Conservation (phyloP, 192 early-diverging fungal species). For the Backusella liffmaniae region DNA sequence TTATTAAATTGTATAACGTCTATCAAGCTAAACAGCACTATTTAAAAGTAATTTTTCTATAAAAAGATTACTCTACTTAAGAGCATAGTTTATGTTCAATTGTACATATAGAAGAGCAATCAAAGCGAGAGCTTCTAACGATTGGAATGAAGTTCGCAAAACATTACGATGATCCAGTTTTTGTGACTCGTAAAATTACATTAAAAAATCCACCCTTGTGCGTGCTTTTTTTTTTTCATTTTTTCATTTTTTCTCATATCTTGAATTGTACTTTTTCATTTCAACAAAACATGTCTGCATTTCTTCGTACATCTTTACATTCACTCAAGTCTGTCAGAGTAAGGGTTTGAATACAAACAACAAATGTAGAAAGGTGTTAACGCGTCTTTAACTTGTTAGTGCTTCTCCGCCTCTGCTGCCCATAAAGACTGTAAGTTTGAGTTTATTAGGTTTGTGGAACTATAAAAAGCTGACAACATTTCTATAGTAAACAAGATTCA, state of each 20-base stretch:
- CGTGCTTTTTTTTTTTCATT: neutral
- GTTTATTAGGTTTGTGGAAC: neutral
- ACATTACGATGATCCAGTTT: neutral
- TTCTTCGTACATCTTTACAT: constrained; percentile 5
- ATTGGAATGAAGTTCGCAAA: no score
- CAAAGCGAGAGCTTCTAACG: no score
- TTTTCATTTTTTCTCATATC: neutral
- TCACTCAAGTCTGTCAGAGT: constrained; percentile 19
- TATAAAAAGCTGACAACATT: neutral
- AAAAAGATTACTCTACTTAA: no score
- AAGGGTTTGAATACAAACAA: neutral
- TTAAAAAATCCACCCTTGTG: neutral
- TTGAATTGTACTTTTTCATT: neutral
- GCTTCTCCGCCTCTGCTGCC: constrained; percentile 21
- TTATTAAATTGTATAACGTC: no score
- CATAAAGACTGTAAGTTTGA: constrained; percentile 14
- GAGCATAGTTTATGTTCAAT: no score
- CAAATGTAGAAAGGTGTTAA: neutral
- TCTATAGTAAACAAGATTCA: constrained; percentile 63
- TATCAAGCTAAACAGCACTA: no score
- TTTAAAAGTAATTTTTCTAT: no score
- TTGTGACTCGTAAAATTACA: neutral
- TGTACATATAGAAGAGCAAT: no score
- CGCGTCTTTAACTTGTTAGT: constrained; percentile 13
- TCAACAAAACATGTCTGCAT: neutral